These are phyloP conservation scores for Euphrasia confusa DNA, from an alignment of 257 asterid species.

Conservation along the genomic window DNA sequence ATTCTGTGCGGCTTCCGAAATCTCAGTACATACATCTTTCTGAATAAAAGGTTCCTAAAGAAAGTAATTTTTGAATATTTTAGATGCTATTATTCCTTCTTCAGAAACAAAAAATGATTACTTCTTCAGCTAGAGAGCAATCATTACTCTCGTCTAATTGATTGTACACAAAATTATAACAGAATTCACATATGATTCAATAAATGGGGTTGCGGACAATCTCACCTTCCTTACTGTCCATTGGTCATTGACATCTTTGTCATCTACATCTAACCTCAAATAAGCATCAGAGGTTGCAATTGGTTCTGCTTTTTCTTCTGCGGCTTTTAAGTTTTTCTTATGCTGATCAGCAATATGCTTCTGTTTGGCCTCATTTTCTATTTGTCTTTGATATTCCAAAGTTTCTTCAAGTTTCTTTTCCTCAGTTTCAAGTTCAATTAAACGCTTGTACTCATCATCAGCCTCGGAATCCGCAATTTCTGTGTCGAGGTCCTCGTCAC, in stretches of 20 bases:
- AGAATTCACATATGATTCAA: slow-evolving; percentile 1
- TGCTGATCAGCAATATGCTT: slow-evolving; percentile 82
- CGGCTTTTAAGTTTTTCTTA: slow-evolving; percentile 30
- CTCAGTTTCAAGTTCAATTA: slow-evolving; percentile 90
- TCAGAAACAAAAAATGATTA: slow-evolving; percentile 10
- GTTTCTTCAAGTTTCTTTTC: slow-evolving; percentile 99
- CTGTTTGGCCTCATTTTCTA: slow-evolving; percentile 93
- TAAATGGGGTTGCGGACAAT: background rate
- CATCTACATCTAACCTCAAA: slow-evolving; percentile 29
- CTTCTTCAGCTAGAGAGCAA: slow-evolving; percentile 19
- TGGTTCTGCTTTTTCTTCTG: slow-evolving; percentile 36
- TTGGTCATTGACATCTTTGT: slow-evolving; percentile 36
- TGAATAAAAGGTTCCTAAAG: slow-evolving; percentile 40
- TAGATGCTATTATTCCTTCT: background rate
- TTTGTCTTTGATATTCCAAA: slow-evolving; percentile 85
- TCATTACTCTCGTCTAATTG: slow-evolving; percentile 3
- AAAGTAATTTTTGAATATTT: slow-evolving; percentile 9
- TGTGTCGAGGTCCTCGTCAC: slow-evolving; percentile 37
- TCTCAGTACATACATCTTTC: slow-evolving; percentile 36
- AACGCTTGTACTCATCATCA: slow-evolving; percentile 55
- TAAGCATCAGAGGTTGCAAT: slow-evolving; percentile 29
- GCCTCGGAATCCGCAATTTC: slow-evolving; percentile 36
- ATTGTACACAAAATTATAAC: slow-evolving; percentile 7
- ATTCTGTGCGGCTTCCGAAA: slow-evolving; percentile 32
- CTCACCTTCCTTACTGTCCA: slow-evolving; percentile 41